phyloP scores from a whole-genome alignment of 441 rosid genomes.

The Pelargonium fulgidum region DNA sequence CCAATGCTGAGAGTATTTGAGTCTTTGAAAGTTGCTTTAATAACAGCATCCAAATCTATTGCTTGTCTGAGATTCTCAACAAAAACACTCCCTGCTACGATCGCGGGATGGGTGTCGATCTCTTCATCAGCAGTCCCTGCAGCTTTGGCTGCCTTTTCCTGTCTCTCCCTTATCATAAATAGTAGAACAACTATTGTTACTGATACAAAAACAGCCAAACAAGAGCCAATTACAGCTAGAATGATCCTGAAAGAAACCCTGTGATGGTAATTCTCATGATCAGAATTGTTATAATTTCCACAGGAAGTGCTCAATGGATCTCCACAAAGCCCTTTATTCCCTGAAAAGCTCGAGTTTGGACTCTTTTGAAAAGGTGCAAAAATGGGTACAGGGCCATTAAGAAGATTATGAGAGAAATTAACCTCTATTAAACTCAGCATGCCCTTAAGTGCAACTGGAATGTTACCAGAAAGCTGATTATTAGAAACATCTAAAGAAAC shows the following conservation, averaged over 20 bases:
- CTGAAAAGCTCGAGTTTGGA: conserved; percentile 61
- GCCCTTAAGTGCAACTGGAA: conserved; percentile 66
- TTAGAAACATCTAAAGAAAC: conserved; percentile 85
- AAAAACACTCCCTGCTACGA: conserved; percentile 72
- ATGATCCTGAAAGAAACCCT: conserved; percentile 77
- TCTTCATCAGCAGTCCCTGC: conserved; percentile 39
- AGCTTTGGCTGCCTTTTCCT: conserved; percentile 64
- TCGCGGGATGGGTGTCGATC: conserved; percentile 44
- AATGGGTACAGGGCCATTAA: conserved; percentile 59
- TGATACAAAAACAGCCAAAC: conserved; percentile 71
- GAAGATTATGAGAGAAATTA: conserved; percentile 75
- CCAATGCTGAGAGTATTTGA: conserved; percentile 68
- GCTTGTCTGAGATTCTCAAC: conserved; percentile 84
- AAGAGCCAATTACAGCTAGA: conserved; percentile 81
- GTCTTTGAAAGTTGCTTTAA: conserved; percentile 73
- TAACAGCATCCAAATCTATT: conserved; percentile 74
- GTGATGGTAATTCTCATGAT: conserved; percentile 48
- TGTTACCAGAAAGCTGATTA: conserved; percentile 68
- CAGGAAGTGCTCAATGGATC: conserved; percentile 63
- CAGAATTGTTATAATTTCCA: conserved; percentile 34
- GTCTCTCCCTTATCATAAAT: conserved; percentile 92
- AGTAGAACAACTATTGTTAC: conserved; percentile 74
- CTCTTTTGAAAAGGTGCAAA: conserved; percentile 86
- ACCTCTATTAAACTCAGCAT: conserved; percentile 93
- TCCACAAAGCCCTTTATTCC: conserved; percentile 83